These are phyloP conservation scores for Microbotryomycetes sp. DNA, from an alignment of 1,284 basidiomycete genomes.

Conservation along the genomic window DNA sequence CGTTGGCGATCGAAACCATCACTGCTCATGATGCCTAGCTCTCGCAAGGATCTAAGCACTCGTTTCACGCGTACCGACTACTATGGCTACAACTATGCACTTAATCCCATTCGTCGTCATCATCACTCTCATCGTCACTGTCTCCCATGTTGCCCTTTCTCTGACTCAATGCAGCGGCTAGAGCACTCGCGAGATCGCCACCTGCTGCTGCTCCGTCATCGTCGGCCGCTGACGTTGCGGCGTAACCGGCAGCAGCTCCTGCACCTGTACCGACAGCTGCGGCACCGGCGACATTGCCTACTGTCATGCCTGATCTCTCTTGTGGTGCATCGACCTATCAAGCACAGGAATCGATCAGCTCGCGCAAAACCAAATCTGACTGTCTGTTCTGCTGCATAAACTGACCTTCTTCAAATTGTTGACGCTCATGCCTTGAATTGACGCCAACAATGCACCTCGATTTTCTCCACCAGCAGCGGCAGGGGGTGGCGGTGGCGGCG, in stretches of 20 bases:
- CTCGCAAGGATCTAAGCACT: too few species aligned
- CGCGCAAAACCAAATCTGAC: not conserved
- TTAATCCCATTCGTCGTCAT: slow-evolving; percentile 77
- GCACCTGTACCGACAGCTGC: slow-evolving; percentile 48
- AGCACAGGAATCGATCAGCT: slow-evolving; percentile 11
- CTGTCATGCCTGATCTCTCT: slow-evolving; percentile 30
- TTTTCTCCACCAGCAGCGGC: not conserved
- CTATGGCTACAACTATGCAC: too few species aligned
- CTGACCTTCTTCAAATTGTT: slow-evolving; percentile 66
- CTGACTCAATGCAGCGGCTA: slow-evolving; percentile 61
- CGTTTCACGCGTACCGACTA: too few species aligned
- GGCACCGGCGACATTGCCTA: slow-evolving; percentile 38
- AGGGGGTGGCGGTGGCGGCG: not conserved
- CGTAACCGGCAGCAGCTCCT: slow-evolving; percentile 46
- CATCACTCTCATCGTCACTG: slow-evolving; percentile 81
- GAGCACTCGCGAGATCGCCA: slow-evolving; percentile 57
- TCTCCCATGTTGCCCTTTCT: slow-evolving; percentile 86
- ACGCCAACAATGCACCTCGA: slow-evolving; percentile 58
- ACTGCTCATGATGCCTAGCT: too few species aligned
- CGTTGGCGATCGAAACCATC: too few species aligned
- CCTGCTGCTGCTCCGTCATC: slow-evolving; percentile 41
- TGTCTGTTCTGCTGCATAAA: slow-evolving; percentile 15
- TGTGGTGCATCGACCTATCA: slow-evolving; percentile 8
- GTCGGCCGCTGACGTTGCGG: slow-evolving; percentile 37
- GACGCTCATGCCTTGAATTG: slow-evolving; percentile 63